Evolutionary conservation across 208 protist species (phyloP).

Genomic region (Trypanosoma lewisi): DNA sequence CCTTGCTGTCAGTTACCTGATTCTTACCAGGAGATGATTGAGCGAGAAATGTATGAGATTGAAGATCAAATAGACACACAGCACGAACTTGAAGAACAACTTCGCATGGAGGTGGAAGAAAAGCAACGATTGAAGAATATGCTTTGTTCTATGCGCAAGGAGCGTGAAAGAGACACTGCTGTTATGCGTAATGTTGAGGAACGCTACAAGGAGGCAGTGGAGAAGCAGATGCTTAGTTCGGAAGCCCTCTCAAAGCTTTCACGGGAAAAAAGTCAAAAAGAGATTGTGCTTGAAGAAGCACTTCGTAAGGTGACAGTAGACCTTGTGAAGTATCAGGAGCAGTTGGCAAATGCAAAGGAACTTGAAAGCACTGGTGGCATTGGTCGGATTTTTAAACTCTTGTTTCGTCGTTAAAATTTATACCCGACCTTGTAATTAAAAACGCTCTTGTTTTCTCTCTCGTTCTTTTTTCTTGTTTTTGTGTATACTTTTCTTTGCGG

Average conservation of each 20-base stretch:
- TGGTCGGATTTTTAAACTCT: constrained; percentile 25
- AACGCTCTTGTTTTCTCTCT: constrained; percentile 16
- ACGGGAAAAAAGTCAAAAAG: constrained; percentile 48
- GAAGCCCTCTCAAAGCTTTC: constrained; percentile 43
- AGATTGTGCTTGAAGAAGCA: constrained; percentile 61
- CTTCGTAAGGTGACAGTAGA: constrained; percentile 51
- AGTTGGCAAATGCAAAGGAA: constrained; percentile 44
- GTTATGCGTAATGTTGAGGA: constrained; percentile 45
- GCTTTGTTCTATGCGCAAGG: constrained; percentile 55
- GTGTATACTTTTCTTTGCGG: too few relatives aligned
- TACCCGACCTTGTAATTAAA: not conserved
- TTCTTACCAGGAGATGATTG: constrained; percentile 60
- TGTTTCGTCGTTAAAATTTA: constrained; percentile 7
- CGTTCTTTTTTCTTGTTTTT: constrained; percentile 18
- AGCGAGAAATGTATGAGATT: constrained; percentile 45
- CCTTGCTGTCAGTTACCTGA: constrained; percentile 75
- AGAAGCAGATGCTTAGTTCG: constrained; percentile 42
- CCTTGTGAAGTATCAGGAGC: constrained; percentile 63
- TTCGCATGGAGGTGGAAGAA: constrained; percentile 60
- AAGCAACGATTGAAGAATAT: constrained; percentile 52
- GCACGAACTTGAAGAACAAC: constrained; percentile 54
- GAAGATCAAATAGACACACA: constrained; percentile 56
- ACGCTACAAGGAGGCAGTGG: constrained; percentile 51
- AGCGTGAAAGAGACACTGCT: constrained; percentile 55
- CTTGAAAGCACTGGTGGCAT: constrained; percentile 34